Base-by-base conservation (phyloP, 495 filamentous ascomycete species). In the Beverwykella pulmonaria region DNA sequence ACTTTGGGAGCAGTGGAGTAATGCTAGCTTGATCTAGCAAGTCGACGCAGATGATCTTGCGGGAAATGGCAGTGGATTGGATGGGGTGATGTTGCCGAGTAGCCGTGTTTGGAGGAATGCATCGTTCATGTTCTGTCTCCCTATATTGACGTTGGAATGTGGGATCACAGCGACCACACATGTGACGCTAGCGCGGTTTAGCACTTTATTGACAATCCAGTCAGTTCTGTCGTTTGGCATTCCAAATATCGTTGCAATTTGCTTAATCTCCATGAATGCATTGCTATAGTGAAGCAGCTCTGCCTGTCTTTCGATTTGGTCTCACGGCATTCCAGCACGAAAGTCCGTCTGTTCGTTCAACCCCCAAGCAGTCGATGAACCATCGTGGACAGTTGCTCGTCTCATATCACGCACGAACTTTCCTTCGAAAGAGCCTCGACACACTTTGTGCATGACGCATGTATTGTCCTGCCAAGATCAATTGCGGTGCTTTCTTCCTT, bases 391-490 rank as follows among this genome's bases (percentile, higher is more conserved):
- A 1, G 59, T 62, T 14, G 59, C 59, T 53, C 83, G 67, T 41
- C 84, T 70, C 77, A 86, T 75, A 65, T 86, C 83, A 6, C 83
- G 69, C 39, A 69, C 74, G 70, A 78, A 82, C 70, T 79, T 82
- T 1, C 80, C 79, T 62, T 80, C 79, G 57, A 82, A 86, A 0
- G 62, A 69, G 1, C 84, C 84, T 7, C 77, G 59, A 41, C 59
- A 62, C 1, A 27, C 59, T 44, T 62, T 62, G 48, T 62, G 59
- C 48, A 62, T 53, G 4, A 62, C 59, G 20, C 59, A 62, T 3
- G 59, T 62, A 36, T 62, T 62, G 59, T 62, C 59, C 59, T 62
- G 27, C 2, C 5, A 14, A 6, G 27, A 14, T 44, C 48, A 32
- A 20, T 49, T 49, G 75, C 20, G 15, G 8, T 0, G 77, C 78